Conservation (phyloP, 2,329 filamentous ascomycete species). For the Fulvia fulva region DNA sequence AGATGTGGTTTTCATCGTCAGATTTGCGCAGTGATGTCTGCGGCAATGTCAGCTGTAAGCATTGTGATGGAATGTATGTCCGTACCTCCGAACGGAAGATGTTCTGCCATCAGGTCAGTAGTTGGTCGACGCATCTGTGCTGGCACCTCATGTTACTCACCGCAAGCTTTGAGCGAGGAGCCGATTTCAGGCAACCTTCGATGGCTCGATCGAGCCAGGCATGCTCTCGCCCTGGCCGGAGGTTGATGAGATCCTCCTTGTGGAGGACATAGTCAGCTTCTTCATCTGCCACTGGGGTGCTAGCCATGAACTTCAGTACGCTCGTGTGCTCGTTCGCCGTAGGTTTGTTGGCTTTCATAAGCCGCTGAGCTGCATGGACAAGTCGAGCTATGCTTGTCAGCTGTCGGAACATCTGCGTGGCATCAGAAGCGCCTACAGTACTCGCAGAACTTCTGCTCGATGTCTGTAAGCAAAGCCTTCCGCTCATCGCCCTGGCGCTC, state of each 20-base stretch:
- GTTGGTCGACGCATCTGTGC: no score
- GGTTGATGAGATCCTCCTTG: conserved; percentile 41
- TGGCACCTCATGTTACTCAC: no score
- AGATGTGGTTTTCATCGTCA: no score
- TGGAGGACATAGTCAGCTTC: conserved; percentile 34
- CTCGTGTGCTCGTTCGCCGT: not conserved
- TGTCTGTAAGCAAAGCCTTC: not conserved
- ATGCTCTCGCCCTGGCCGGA: conserved; percentile 37
- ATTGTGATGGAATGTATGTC: no score
- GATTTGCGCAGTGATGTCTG: no score
- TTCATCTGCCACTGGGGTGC: conserved; percentile 19
- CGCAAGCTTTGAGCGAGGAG: no score
- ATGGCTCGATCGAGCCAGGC: conserved; percentile 39
- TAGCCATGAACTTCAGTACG: not conserved
- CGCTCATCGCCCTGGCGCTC: not conserved
- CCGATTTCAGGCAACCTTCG: conserved; percentile 29
- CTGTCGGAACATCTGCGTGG: not conserved
- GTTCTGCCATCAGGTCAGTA: no score
- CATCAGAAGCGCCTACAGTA: conserved; percentile 9
- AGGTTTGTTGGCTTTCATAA: not conserved
- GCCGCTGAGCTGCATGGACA: not conserved
- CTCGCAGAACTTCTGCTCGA: not conserved
- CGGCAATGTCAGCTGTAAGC: no score
- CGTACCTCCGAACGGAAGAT: no score
- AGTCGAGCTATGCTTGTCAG: not conserved